A percentile compares a stretch with the other conserved stretches of the same genome.
Evolutionary conservation across 139 green algal genomes (phyloP).

Genomic region (Pseudopediastrum boryanum): DNA sequence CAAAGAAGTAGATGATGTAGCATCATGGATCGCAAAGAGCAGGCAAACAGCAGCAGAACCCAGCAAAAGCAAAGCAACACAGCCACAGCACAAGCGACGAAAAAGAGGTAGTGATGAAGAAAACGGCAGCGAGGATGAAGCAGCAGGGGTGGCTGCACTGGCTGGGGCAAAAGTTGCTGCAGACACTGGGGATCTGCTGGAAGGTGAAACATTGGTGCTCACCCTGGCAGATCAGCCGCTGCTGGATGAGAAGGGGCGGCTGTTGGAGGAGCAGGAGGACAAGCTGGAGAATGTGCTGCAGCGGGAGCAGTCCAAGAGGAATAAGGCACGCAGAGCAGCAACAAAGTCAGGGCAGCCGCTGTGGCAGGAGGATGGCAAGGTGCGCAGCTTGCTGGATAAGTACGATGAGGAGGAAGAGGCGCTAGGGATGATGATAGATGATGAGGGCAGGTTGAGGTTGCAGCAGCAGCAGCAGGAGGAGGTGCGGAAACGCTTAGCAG

Average conservation of each 20-base stretch:
- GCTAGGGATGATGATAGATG: slow-evolving; percentile 60
- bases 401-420: slow-evolving; percentile 89
- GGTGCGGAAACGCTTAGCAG: slow-evolving; percentile 61
- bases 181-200: slow-evolving; percentile 67
- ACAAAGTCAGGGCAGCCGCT: slow-evolving; percentile 76
- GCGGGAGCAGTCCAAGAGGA: slow-evolving; percentile 75
- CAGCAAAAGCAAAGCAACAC: slow-evolving; percentile 21
- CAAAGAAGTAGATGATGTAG: slow-evolving; percentile 70
- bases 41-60: slow-evolving; percentile 7
- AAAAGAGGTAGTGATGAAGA: slow-evolving; percentile 12
- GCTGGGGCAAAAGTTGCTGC: slow-evolving; percentile 11
- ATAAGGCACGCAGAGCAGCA: slow-evolving; percentile 67
- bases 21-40: slow-evolving; percentile 73
- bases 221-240: slow-evolving; percentile 86
- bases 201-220: slow-evolving; percentile 82
- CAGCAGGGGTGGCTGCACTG: slow-evolving; percentile 19
- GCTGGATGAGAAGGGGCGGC: slow-evolving; percentile 73
- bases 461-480: slow-evolving; percentile 60
- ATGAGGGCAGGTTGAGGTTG: slow-evolving; percentile 32
- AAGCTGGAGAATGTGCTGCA: slow-evolving; percentile 85
- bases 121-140: background rate
- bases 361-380: slow-evolving; percentile 83
- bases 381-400: slow-evolving; percentile 75
- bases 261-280: slow-evolving; percentile 72
- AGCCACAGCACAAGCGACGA: slow-evolving; percentile 20